Base-by-base conservation (phyloP, 345 rosid genomes). In the Cardamine occulta region DNA sequence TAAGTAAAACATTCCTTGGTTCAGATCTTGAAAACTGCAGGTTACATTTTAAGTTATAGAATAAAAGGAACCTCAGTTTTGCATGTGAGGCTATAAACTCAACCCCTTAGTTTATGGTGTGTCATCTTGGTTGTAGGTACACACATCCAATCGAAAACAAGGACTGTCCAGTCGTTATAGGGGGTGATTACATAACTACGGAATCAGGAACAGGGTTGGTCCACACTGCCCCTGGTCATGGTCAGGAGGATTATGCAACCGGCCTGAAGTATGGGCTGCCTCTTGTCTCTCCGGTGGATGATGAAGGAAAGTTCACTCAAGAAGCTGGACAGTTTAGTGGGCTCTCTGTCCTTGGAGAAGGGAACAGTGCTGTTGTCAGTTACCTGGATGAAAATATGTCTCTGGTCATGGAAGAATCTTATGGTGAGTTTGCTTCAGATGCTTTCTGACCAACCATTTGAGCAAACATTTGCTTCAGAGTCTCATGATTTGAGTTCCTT, bases 171-270 rank as follows among this genome's bases (percentile, higher is more conserved):
- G 96, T 91, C 68, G 89, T 94, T 56, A 74, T 89, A 37, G 98
- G 96, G 66, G 97, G 97, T 77, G 98, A 89, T 75, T 91, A 94
- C 80, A 91, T 94, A 74, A 94, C 97, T 19, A 94, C 95, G n/a
- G 98, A 94, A 83, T 86, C 97, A 37, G 97, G 98, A 83, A 94
- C 97, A 63, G 97, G 98, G 62, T 83, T 94, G 76, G 97, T 94
- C 80, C 98, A 94, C 85, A 94, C 97, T 28, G 98, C 98, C 80
- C 98, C 98, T 66, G 97, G 97, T 70, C 98, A 94, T 85, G 98
- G 98, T 74, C 97, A 85, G 82, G 98, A 94, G 81, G 98, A 94
- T 82, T 91, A 91, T 78, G 82, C 78, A 63, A 94, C 96, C 39
- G 95, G 96, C 72, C 70, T 86, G 69, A 94, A 94, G 82, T 94